These are phyloP conservation scores for Cyberlindnera misumaiensis DNA, from an alignment of 805 yeast genomes.

Conservation along the genomic window DNA sequence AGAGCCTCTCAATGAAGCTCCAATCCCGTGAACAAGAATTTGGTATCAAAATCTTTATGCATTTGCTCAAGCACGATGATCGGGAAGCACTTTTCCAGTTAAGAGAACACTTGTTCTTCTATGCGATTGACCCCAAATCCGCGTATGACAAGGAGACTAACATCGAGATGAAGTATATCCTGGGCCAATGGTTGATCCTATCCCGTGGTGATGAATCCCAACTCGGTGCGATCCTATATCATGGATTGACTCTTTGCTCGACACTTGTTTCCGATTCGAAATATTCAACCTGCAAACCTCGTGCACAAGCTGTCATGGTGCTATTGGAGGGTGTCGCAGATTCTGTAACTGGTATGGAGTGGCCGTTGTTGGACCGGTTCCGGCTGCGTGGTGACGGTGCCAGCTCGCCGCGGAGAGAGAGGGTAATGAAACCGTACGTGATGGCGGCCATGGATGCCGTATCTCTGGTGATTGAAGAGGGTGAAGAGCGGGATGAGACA, in stretches of 20 bases:
- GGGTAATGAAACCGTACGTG: no score
- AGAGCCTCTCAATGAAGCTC: not conserved
- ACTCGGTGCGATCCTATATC: slow-evolving; percentile 2
- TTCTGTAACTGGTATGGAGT: not conserved
- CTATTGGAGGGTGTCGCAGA: no score
- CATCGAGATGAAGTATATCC: not conserved
- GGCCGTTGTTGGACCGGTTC: slow-evolving; percentile 1
- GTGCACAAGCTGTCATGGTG: no score
- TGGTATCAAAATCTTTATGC: slow-evolving; percentile 4
- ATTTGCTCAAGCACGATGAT: not conserved
- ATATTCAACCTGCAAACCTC: not conserved
- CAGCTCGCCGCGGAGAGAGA: no score
- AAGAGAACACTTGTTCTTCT: slow-evolving; percentile 11
- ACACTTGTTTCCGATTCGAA: not conserved
- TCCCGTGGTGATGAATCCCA: no score
- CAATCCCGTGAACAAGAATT: slow-evolving; percentile 3
- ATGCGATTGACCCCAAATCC: slow-evolving; percentile 10
- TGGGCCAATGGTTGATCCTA: not conserved
- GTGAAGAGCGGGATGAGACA: no score
- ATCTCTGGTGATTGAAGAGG: no score
- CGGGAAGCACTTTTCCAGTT: slow-evolving; percentile 1
- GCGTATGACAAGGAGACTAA: slow-evolving; percentile 2
- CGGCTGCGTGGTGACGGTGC: no score
- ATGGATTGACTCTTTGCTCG: slow-evolving; percentile 6
- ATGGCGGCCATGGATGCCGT: no score